Base-by-base conservation (phyloP, 768 basidiomycete genomes). In the Pisolithus albus region DNA sequence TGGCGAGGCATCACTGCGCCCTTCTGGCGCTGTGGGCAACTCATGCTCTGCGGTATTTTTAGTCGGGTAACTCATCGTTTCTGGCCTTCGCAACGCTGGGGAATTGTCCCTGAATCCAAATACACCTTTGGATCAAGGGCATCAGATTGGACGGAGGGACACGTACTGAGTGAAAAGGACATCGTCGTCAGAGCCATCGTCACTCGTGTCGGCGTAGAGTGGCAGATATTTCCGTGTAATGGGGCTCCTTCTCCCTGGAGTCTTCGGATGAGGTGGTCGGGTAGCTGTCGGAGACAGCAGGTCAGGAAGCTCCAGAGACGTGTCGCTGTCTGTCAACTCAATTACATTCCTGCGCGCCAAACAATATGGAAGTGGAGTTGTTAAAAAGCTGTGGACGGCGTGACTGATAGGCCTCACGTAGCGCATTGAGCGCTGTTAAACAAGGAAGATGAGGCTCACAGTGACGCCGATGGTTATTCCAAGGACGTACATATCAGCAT, bases 41-140 rank as follows among this genome's bases (percentile, higher is more conserved):
- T 34, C 11, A 18, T 3, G 16, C 4, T 4, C 32, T 36, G 15
- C 5, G 16, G 30, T 36, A 55, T 54, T 46, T 52, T 56, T 46
- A 7, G 51, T 7, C 7, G 32, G 52, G 46, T 18, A 57, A 44
- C 41, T 56, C 6, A 30, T 54, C 5, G 58, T 71, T 28, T 78
- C 54, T 4, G 79, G 82, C 57, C 70, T 81, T 26, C 70, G 71
- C 13, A 76, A 71, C 46, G 68, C 69, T 47, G 63, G 75, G 7
- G 80, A 78, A 52, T 82, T 81, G 55, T 83, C 67, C 40, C 71
- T 71, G 45, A 24, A 46, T 16, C 36, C 37, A 37, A 30, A 52
- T 55, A 51, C 23, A 47, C 21, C 34, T 16, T 56, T 51, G 23
- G 37, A 24, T 23, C 40, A 38, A 32, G 28, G 53, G 46, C 7